Percentiles rank a stretch among this genome's conserved stretches.
Conservation (phyloP, 768 basidiomycete genomes). For the Rhodosporidiobolus odoratus region DNA sequence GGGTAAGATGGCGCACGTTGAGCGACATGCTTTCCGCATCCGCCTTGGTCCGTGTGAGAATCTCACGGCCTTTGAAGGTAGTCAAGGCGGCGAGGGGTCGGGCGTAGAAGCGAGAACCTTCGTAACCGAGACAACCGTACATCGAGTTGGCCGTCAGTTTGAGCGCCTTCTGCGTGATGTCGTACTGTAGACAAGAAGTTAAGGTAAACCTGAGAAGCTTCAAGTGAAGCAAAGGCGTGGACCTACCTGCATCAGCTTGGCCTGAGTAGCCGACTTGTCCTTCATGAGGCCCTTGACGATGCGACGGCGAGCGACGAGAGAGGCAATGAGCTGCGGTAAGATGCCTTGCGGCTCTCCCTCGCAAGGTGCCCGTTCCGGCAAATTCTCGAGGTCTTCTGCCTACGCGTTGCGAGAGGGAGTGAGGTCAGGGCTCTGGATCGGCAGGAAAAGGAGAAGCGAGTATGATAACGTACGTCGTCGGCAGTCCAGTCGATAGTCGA, state of each 20-base stretch:
- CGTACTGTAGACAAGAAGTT: constrained; percentile 57
- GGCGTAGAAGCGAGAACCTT: constrained; percentile 93
- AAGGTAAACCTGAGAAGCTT: not conserved
- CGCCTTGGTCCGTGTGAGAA: constrained; percentile 85
- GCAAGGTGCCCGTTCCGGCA: constrained; percentile 74
- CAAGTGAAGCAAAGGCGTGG: constrained; percentile 6
- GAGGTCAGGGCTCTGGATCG: not conserved
- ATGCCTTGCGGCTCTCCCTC: constrained; percentile 71
- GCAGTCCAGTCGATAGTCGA: constrained; percentile 73
- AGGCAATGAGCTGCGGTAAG: constrained; percentile 95
- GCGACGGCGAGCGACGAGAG: constrained; percentile 79
- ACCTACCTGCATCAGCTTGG: constrained; percentile 74
- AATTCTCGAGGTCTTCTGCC: constrained; percentile 67
- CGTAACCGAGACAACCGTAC: constrained; percentile 99
- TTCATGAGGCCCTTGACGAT: constrained; percentile 95
- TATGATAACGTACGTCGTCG: constrained; percentile 29
- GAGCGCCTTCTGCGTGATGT: constrained; percentile 93
- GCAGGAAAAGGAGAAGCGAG: not conserved
- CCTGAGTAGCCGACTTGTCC: constrained; percentile 60
- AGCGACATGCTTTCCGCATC: constrained; percentile 82
- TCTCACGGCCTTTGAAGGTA: constrained; percentile 96
- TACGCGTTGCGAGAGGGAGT: constrained; percentile 36
- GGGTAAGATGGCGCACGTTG: constrained; percentile 64
- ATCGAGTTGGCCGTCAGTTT: constrained; percentile 99
- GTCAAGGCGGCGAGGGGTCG: constrained; percentile 94